Percentiles rank a stretch among this genome's conserved stretches.
phyloP scores from a whole-genome alignment of 1,139 yeast species.

The Pneumocystis murina region DNA sequence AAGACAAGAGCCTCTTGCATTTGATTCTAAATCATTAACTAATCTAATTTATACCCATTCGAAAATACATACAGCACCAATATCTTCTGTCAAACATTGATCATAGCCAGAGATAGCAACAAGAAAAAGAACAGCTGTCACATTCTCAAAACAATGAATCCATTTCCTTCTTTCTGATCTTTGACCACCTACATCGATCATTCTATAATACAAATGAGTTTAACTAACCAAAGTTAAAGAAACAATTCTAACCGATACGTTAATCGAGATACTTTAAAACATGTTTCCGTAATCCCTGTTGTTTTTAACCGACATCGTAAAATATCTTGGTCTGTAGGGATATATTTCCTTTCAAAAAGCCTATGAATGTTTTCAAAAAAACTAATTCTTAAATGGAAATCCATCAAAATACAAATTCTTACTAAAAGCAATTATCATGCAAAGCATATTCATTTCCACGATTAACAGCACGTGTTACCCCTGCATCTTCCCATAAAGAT shows the following conservation, averaged over 20 bases:
- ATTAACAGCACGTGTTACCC: constrained; percentile 44
- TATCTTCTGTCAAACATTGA: constrained; percentile 82
- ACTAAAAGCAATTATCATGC: constrained; percentile 68
- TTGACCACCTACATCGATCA: constrained; percentile 96
- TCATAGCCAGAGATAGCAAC: constrained; percentile 86
- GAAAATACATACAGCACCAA: constrained; percentile 16
- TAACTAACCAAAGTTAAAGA: neutral
- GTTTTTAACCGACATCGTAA: constrained; percentile 85
- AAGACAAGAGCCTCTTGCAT: constrained; percentile 81
- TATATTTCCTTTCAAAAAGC: constrained; percentile 42
- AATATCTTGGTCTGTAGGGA: constrained; percentile 69
- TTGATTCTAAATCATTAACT: constrained; percentile 45
- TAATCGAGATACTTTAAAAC: constrained; percentile 51
- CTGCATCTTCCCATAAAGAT: constrained; percentile 41
- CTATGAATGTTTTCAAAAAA: constrained; percentile 16
- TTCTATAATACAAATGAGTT: constrained; percentile 18
- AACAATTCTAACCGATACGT: constrained; percentile 17
- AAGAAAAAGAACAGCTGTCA: constrained; percentile 81
- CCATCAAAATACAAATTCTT: constrained; percentile 1
- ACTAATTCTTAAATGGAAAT: neutral
- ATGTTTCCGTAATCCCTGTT: constrained; percentile 85
- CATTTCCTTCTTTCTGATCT: constrained; percentile 85
- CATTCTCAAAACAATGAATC: constrained; percentile 91
- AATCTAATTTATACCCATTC: neutral
- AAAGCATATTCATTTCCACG: constrained; percentile 64